phyloP scores from a whole-genome alignment of 2,329 filamentous ascomycete genomes.

The Pseudocercospora vitis region DNA sequence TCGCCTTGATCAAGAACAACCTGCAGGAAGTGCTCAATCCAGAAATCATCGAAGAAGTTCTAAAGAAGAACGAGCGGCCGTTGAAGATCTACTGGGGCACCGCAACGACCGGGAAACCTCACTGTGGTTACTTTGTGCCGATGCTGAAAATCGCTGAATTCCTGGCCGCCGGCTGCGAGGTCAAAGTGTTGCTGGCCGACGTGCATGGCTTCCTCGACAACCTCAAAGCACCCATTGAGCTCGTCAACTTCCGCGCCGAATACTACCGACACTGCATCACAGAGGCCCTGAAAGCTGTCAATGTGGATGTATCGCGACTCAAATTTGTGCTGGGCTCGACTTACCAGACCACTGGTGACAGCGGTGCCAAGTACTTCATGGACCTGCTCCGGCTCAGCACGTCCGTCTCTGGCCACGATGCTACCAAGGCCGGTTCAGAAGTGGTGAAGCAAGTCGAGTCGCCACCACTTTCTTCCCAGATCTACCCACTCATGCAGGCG shows the following conservation, averaged over 20 bases:
- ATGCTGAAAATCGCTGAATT: constrained; percentile 89
- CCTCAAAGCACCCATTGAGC: constrained; percentile 70
- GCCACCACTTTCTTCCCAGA: constrained; percentile 68
- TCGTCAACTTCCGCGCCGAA: constrained; percentile 75
- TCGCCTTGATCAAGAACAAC: constrained; percentile 76
- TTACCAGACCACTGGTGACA: constrained; percentile 64
- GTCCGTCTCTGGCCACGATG: constrained; percentile 73
- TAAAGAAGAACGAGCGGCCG: constrained; percentile 68
- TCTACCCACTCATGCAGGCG: constrained; percentile 86
- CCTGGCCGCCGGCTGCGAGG: constrained; percentile 77
- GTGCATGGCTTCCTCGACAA: constrained; percentile 66
- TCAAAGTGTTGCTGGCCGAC: constrained; percentile 44
- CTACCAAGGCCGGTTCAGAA: constrained; percentile 87
- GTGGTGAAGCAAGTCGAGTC: constrained; percentile 90
- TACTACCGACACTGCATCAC: constrained; percentile 82
- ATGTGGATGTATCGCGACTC: constrained; percentile 75
- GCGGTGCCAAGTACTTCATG: constrained; percentile 69
- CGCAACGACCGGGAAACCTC: constrained; percentile 81
- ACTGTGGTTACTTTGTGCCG: constrained; percentile 86
- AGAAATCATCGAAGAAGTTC: constrained; percentile 73
- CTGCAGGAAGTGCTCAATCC: constrained; percentile 74
- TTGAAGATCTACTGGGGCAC: constrained; percentile 87
- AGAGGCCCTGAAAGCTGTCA: constrained; percentile 71
- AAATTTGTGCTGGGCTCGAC: constrained; percentile 77
- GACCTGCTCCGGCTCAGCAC: constrained; percentile 77